A percentile compares a stretch with the other conserved stretches of the same genome.
Evolutionary conservation across 441 rosid genomes (phyloP).

Genomic region (Adansonia gregorii): DNA sequence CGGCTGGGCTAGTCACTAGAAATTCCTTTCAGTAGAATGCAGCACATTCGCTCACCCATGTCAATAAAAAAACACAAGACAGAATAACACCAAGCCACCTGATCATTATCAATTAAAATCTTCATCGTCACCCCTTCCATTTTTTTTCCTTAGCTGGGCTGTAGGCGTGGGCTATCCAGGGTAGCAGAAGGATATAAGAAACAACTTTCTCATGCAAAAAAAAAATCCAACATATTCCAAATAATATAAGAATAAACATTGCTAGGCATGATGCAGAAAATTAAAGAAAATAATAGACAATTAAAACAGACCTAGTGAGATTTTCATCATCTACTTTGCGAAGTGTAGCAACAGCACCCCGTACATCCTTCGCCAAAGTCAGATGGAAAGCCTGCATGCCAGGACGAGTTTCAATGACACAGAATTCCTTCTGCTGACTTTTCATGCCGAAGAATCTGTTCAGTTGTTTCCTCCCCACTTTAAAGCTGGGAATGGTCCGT

Average conservation of each 20-base stretch:
- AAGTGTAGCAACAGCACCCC: conserved; percentile 80
- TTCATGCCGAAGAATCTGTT: conserved; percentile 56
- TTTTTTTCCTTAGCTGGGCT: no score
- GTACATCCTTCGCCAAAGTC: conserved; percentile 50
- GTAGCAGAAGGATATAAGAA: not conserved
- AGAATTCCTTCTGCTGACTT: conserved; percentile 77
- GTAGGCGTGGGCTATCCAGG: not conserved
- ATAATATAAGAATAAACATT: not conserved
- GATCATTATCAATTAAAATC: no score
- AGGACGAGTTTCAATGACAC: conserved; percentile 50
- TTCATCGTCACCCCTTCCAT: no score
- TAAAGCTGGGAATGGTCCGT: conserved; percentile 33
- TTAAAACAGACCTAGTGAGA: conserved; percentile 67
- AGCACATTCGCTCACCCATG: not conserved
- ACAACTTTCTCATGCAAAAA: not conserved
- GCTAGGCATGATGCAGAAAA: conserved; percentile 19
- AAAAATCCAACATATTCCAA: not conserved
- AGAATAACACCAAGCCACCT: not conserved
- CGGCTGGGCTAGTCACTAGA: not conserved
- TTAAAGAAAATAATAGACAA: not conserved
- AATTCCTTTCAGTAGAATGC: not conserved
- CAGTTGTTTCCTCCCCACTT: conserved; percentile 54
- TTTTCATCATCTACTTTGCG: conserved; percentile 75
- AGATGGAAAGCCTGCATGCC: conserved; percentile 48
- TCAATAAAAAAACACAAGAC: not conserved